Conservation (phyloP, 208 protist genomes). For the Wallacemonas rigidus region DNA sequence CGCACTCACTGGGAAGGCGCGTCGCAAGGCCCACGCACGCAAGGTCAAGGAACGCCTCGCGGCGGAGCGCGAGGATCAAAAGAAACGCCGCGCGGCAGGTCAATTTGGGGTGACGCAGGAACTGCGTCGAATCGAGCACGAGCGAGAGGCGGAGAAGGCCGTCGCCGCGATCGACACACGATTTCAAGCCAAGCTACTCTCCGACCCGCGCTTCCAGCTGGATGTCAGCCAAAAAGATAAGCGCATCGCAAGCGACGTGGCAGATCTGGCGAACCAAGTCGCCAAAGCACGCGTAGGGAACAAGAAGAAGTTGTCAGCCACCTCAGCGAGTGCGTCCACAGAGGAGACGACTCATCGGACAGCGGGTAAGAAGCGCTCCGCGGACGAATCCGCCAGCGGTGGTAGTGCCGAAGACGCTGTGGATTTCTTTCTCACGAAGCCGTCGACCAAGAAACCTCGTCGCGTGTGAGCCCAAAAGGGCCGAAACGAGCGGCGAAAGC, state of each 20-base stretch:
- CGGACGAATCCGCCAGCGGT: slow-evolving; percentile 1
- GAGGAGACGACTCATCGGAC: neutral
- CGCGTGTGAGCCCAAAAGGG: neutral
- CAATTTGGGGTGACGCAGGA: slow-evolving; percentile 59
- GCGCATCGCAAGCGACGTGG: slow-evolving; percentile 60
- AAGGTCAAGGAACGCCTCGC: slow-evolving; percentile 67
- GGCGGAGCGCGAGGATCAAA: slow-evolving; percentile 65
- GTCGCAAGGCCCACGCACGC: slow-evolving; percentile 69
- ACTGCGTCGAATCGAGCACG: slow-evolving; percentile 37
- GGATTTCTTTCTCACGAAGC: slow-evolving; percentile 75
- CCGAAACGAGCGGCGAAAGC: too few species aligned
- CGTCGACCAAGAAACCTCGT: slow-evolving; percentile 22
- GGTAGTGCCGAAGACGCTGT: slow-evolving; percentile 41
- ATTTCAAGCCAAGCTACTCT: slow-evolving; percentile 83
- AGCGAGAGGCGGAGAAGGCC: slow-evolving; percentile 39
- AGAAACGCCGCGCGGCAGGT: slow-evolving; percentile 70
- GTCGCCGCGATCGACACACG: slow-evolving; percentile 69
- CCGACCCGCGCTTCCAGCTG: slow-evolving; percentile 85
- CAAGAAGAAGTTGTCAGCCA: slow-evolving; percentile 3
- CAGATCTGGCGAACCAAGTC: slow-evolving; percentile 68
- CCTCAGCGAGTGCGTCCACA: slow-evolving; percentile 16
- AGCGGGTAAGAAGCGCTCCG: neutral
- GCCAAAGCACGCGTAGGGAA: slow-evolving; percentile 52
- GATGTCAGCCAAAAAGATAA: slow-evolving; percentile 78
- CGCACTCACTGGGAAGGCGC: slow-evolving; percentile 62